Evolutionary conservation across 2,329 filamentous ascomycete genomes (phyloP).

Genomic region (Gnomoniopsis smithogilvyi): DNA sequence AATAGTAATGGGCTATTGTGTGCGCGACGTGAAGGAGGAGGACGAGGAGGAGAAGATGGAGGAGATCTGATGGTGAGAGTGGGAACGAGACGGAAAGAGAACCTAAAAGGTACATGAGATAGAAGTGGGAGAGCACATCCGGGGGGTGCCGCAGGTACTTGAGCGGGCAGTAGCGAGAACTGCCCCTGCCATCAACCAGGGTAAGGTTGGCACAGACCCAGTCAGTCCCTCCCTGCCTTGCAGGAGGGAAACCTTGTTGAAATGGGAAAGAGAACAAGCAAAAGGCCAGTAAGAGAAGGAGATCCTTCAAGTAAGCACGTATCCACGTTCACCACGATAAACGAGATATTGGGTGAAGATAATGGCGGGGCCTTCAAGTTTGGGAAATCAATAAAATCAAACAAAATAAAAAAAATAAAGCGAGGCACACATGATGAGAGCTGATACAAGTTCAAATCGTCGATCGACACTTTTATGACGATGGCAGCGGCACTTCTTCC

Average conservation of each 20-base stretch:
- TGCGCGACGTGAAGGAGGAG: conserved; percentile 13
- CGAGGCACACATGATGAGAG: background rate
- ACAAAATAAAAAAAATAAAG: background rate
- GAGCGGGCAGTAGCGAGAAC: conserved; percentile 3
- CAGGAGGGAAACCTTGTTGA: conserved; percentile 6
- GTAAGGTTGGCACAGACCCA: conserved; percentile 15
- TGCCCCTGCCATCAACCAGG: background rate
- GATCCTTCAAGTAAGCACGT: too few relatives aligned
- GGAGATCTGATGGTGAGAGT: conserved; percentile 2
- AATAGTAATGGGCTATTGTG: background rate
- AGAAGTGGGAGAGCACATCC: conserved; percentile 6
- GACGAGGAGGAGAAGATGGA: conserved; percentile 8
- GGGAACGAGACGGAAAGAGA: conserved; percentile 5
- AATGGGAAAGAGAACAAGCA: background rate
- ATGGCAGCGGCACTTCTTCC: background rate
- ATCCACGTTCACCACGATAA: too few relatives aligned
- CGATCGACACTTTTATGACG: background rate
- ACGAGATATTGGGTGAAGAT: too few relatives aligned
- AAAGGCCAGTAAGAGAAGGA: too few relatives aligned
- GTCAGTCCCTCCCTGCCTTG: background rate
- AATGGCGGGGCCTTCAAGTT: too few relatives aligned
- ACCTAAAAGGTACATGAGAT: conserved; percentile 2
- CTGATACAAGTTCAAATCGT: background rate
- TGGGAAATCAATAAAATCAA: background rate
- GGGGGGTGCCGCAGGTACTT: conserved; percentile 12